phyloP scores from a whole-genome alignment of 2,329 filamentous ascomycete genomes.

The Helminthosporium solani region DNA sequence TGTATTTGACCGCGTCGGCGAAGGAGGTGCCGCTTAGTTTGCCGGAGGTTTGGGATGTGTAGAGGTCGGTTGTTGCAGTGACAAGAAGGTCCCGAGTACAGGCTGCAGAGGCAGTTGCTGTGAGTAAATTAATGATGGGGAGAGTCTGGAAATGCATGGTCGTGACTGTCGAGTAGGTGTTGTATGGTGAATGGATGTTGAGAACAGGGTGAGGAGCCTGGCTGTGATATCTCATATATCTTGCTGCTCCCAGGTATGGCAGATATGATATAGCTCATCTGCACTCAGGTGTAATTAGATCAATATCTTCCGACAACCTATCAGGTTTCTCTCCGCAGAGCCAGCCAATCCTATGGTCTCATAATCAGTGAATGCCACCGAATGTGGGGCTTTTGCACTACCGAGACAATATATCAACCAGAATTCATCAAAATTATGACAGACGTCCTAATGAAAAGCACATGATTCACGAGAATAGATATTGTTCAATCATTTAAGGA shows the following conservation, averaged over 20 bases:
- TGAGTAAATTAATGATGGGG: constrained; percentile 7
- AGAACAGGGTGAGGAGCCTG: not conserved
- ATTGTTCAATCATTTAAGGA: not conserved
- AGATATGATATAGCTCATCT: not conserved
- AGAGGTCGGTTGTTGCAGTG: constrained; percentile 20
- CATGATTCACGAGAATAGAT: not conserved
- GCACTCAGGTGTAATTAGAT: not conserved
- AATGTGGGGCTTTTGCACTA: constrained; percentile 6
- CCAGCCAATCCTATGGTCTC: not conserved
- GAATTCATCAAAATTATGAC: not conserved
- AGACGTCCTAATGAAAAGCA: not conserved
- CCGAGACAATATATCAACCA: not conserved
- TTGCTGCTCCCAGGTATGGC: not conserved
- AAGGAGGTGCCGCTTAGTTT: constrained; percentile 20
- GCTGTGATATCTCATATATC: not conserved
- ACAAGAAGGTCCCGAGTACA: constrained; percentile 24
- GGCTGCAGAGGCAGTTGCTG: constrained; percentile 15
- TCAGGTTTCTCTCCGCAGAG: not conserved
- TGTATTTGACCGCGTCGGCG: constrained; percentile 19
- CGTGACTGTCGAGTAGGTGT: too few species aligned
- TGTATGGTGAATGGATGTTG: not conserved
- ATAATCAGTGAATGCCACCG: not conserved
- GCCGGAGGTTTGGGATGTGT: constrained; percentile 24
- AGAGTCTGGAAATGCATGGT: constrained; percentile 7
- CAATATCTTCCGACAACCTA: not conserved